phyloP scores from a whole-genome alignment of 805 yeast species.

The Pichia paraexigua region DNA sequence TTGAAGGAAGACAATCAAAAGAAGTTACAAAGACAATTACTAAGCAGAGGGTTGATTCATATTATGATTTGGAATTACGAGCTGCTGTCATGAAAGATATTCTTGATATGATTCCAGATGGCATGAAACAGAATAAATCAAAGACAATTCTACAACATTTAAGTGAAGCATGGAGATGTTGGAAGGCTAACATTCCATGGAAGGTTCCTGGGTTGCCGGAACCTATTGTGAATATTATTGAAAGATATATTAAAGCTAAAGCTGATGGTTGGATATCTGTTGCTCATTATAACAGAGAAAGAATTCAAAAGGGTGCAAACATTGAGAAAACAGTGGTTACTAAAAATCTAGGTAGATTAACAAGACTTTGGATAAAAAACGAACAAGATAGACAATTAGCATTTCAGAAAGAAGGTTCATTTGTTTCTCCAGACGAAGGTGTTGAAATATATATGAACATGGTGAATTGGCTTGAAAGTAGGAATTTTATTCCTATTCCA shows the following conservation, averaged over 20 bases:
- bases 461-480: slow-evolving; percentile 85
- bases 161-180: slow-evolving; percentile 98
- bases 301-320: slow-evolving; percentile 81
- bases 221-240: slow-evolving; percentile 79
- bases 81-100: slow-evolving; percentile 95
- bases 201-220: slow-evolving; percentile 93
- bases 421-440: slow-evolving; percentile 78
- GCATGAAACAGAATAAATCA: slow-evolving; percentile 78
- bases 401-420: slow-evolving; percentile 82
- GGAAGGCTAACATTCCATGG: slow-evolving; percentile 99
- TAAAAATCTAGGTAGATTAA: slow-evolving; percentile 85
- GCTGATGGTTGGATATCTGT: slow-evolving; percentile 96
- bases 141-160: slow-evolving; percentile 85
- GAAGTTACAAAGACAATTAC: slow-evolving; percentile 92
- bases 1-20: slow-evolving; percentile 89
- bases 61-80: slow-evolving; percentile 86
- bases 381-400: slow-evolving; percentile 85
- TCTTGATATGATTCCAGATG: slow-evolving; percentile 94
- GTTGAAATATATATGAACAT: slow-evolving; percentile 76
- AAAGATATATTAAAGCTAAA: slow-evolving; percentile 85
- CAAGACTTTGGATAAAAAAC: slow-evolving; percentile 84
- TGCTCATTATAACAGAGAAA: slow-evolving; percentile 86
- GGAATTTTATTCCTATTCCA: slow-evolving; percentile 80
- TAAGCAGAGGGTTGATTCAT: slow-evolving; percentile 91
- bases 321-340: slow-evolving; percentile 92